Evolutionary conservation across 139 green algal genomes (phyloP), one percentile per base, ranked within the genome.

Genomic region (Zygnema circumcarinatum): DNA sequence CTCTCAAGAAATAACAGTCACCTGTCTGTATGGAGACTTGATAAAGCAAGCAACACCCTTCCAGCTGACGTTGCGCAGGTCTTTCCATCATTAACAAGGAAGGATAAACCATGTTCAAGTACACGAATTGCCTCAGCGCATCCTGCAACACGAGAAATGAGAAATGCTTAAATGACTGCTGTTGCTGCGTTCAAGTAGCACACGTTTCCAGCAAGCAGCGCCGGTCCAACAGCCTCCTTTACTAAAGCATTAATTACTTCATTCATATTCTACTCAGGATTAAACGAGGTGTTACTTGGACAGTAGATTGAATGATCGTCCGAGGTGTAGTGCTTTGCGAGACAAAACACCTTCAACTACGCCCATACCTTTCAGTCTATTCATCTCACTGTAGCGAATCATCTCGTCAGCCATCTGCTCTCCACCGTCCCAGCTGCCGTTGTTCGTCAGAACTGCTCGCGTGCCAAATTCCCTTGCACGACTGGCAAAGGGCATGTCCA

Each of bases 351-450:
- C n/a, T n/a, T n/a, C n/a, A n/a, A n/a, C n/a, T n/a, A n/a, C n/a
- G n/a, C n/a, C n/a, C n/a, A 42, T 78, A 39, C 69, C 36, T 42
- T 42, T 53, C 11, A 39, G 36, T 11, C 35, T 78, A 11, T 78
- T 78, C 69, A 78, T 78, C 16, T 78, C 7, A 41, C 36, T 78
- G 11, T 78, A 78, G 35, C 36, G 35, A 78, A 78, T 78, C 69
- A 78, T 78, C 16, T 78, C 35, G 16, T 78, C 69, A 42, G 69
- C 69, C 69, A 78, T 78, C 35, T 40, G 36, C 69, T 78, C 69
- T 42, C 69, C 69, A 42, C 69, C 69, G 11, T 78, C 69, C 69
- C 69, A 78, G 69, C 47, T 62, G 47, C 47, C 47, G 16, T 62
- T 62, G 47, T 16, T 62, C 47, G 16, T 62, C 7, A 62, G 7